Percentiles rank a stretch among this genome's conserved stretches.
Conservation (phyloP, 495 filamentous ascomycete genomes). For the Penicillium tannophilum region DNA sequence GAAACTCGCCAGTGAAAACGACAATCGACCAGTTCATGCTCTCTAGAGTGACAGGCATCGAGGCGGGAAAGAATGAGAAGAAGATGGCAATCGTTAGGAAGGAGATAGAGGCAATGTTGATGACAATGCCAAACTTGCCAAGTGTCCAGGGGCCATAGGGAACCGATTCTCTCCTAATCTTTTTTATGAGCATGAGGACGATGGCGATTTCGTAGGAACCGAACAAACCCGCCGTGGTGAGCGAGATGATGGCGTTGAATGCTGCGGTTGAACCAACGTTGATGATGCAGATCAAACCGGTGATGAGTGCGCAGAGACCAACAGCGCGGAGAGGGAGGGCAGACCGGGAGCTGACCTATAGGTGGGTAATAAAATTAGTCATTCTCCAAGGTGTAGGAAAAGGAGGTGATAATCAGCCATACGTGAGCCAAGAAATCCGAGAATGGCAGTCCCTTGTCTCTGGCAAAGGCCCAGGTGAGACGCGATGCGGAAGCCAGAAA, state of each 20-base stretch:
- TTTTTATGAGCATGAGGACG: constrained; percentile 31
- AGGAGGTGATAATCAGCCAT: not conserved
- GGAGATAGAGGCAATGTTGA: constrained; percentile 40
- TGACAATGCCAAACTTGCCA: constrained; percentile 10
- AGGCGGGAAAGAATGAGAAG: constrained; percentile 43
- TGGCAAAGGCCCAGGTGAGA: constrained; percentile 61
- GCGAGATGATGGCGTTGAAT: constrained; percentile 57
- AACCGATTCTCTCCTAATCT: constrained; percentile 15
- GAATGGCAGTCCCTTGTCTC: constrained; percentile 61
- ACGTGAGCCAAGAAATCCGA: constrained; percentile 32
- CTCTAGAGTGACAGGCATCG: constrained; percentile 31
- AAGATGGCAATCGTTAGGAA: constrained; percentile 38
- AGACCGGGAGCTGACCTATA: not conserved
- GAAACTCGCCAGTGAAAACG: constrained; percentile 35
- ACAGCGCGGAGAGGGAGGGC: constrained; percentile 25
- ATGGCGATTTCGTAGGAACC: constrained; percentile 46
- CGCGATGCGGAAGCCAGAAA: constrained; percentile 55
- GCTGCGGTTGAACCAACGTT: constrained; percentile 58
- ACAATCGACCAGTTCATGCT: constrained; percentile 49
- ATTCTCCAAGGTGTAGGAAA: not conserved
- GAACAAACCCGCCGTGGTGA: constrained; percentile 42
- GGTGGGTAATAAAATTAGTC: constrained; percentile 3
- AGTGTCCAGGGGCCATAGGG: constrained; percentile 19
- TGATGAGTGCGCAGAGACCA: constrained; percentile 23
- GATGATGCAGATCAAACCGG: constrained; percentile 41